These are phyloP conservation scores for Rhododendron simsii DNA, from an alignment of 148 eudicot species.

Conservation along the genomic window DNA sequence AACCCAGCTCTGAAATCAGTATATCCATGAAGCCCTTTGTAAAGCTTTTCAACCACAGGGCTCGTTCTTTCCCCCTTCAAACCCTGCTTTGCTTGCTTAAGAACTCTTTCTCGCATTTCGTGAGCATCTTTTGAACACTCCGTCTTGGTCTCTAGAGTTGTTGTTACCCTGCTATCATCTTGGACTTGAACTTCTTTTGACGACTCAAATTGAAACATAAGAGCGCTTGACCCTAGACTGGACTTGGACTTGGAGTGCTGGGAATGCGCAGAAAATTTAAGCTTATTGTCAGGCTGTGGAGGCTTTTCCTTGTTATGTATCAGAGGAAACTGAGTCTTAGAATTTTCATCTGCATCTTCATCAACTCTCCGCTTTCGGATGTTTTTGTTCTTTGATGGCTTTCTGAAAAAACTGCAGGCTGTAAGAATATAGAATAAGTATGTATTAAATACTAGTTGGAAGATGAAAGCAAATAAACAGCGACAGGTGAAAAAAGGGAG, in stretches of 20 bases:
- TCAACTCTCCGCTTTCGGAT: slow-evolving; percentile 54
- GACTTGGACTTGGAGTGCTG: slow-evolving; percentile 32
- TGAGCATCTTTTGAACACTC: slow-evolving; percentile 72
- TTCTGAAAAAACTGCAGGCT: slow-evolving; percentile 77
- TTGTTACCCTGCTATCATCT: slow-evolving; percentile 78
- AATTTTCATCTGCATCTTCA: slow-evolving; percentile 41
- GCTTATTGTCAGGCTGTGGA: slow-evolving; percentile 40
- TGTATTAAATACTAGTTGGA: background rate
- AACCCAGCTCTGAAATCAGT: slow-evolving; percentile 92
- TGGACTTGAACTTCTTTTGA: slow-evolving; percentile 73
- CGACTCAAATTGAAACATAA: slow-evolving; percentile 67
- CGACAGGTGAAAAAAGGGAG: background rate
- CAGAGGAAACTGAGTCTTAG: slow-evolving; percentile 28
- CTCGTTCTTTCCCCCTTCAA: slow-evolving; percentile 56
- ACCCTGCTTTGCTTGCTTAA: slow-evolving; percentile 66
- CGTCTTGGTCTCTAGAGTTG: slow-evolving; percentile 85
- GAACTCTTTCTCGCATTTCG: slow-evolving; percentile 75
- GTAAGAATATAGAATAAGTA: slow-evolving; percentile 14
- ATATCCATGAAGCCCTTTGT: slow-evolving; percentile 76
- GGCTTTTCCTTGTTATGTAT: slow-evolving; percentile 39
- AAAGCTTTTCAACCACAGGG: slow-evolving; percentile 57
- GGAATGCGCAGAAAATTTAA: slow-evolving; percentile 49
- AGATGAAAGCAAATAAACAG: background rate
- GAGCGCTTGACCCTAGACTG: slow-evolving; percentile 24
- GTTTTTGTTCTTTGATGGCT: slow-evolving; percentile 70